phyloP scores from a whole-genome alignment of 176 grass and related monocot genomes.

The Saccharum spontaneum region DNA sequence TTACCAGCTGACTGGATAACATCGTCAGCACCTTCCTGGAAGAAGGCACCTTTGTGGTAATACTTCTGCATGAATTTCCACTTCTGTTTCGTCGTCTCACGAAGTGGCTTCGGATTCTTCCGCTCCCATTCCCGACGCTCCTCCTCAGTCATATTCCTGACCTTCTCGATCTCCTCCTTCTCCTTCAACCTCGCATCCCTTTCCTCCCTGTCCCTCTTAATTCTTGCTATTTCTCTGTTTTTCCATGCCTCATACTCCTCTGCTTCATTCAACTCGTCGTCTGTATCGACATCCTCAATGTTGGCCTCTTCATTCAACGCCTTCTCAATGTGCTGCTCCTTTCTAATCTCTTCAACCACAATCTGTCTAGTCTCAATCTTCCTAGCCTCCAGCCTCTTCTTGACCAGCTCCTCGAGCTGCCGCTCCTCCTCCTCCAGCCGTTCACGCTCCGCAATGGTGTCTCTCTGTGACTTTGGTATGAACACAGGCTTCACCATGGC shows the following conservation, averaged over 20 bases:
- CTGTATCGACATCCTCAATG: conserved; percentile 77
- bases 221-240: conserved; percentile 84
- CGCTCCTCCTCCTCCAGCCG: conserved; percentile 86
- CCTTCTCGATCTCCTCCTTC: conserved; percentile 96
- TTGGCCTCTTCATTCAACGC: conserved; percentile 69
- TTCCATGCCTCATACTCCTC: conserved; percentile 98
- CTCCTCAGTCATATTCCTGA: conserved; percentile 97
- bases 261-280: conserved; percentile 93
- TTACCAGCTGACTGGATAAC: conserved; percentile 47
- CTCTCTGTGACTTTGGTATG: conserved; percentile 84
- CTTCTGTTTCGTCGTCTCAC: conserved; percentile 56
- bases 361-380: conserved; percentile 74
- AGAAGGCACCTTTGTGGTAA: conserved; percentile 96
- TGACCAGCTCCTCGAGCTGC: conserved; percentile 80
- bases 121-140: conserved; percentile 85
- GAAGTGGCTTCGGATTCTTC: conserved; percentile 59
- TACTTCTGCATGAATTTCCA: conserved; percentile 99
- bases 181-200: conserved; percentile 92
- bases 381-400: conserved; percentile 76
- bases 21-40: conserved; percentile 73
- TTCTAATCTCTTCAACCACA: conserved; percentile 92
- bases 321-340: conserved; percentile 78
- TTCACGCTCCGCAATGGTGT: conserved; percentile 89
- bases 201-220: conserved; percentile 97
- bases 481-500: conserved; percentile 94